These are phyloP conservation scores for Staphylotrichum tortipilum DNA, from an alignment of 495 filamentous ascomycete genomes.

Conservation along the genomic window DNA sequence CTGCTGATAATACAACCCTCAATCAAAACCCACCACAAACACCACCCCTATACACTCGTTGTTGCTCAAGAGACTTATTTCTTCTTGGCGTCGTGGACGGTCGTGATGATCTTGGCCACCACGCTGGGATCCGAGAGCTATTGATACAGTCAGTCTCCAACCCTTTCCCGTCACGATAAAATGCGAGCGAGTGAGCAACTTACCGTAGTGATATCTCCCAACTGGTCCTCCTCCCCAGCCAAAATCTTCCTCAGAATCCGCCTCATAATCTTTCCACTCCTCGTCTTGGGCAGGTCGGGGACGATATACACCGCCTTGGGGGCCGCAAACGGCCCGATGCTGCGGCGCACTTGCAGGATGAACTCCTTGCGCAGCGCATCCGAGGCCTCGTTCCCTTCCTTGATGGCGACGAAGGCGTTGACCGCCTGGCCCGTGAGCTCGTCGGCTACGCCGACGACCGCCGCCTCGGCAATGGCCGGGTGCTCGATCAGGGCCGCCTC, in stretches of 20 bases:
- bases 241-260: slow-evolving; percentile 95
- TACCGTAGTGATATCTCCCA: slow-evolving; percentile 89
- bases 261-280: slow-evolving; percentile 98
- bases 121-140: slow-evolving; percentile 85
- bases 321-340: slow-evolving; percentile 92
- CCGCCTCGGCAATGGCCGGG: slow-evolving; percentile 80
- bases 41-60: too few relatives aligned
- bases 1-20: slow-evolving; percentile 8
- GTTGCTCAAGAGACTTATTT: slow-evolving; percentile 37
- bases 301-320: slow-evolving; percentile 89
- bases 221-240: slow-evolving; percentile 90
- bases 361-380: slow-evolving; percentile 89
- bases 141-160: not conserved
- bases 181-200: slow-evolving; percentile 26
- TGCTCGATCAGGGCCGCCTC: slow-evolving; percentile 95
- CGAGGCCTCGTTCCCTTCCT: slow-evolving; percentile 69
- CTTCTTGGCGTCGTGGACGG: slow-evolving; percentile 54
- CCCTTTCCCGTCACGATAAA: not conserved
- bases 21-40: not conserved
- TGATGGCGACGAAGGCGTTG: slow-evolving; percentile 92
- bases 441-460: slow-evolving; percentile 87
- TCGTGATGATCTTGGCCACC: slow-evolving; percentile 79
- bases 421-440: slow-evolving; percentile 95
- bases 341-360: slow-evolving; percentile 88
- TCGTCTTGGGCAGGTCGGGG: slow-evolving; percentile 89